Evolutionary conservation across 768 basidiomycete species (phyloP), one percentile per base, ranked within the genome.

Genomic region (Panellus pusillus): DNA sequence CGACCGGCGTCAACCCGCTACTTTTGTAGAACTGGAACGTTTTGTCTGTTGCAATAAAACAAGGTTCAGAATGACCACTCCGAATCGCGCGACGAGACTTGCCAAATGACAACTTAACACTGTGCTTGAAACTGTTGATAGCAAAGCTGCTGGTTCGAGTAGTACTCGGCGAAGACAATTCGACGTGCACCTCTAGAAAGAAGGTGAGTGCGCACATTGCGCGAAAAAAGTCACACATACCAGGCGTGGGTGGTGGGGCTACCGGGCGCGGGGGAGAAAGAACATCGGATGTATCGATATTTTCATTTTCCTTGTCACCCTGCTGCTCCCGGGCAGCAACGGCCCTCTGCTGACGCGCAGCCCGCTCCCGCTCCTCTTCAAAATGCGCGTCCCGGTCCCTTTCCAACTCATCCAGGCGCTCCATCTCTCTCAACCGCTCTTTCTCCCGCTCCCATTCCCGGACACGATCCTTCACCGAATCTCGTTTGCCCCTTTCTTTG

Each of bases 361-460:
- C 54, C 62, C 47, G 61, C 62, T 70, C 69, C 58, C 63, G 71
- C 68, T 72, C 73, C 64, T 53, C 69, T 63, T 70, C 74, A 38
- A 66, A 72, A 63, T 69, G 67, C 54, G 68, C 75, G 63, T 77
- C 78, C 40, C 72, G 72, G 62, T 82, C 80, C 54, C 71, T 70
- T 67, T 80, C 74, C 52, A 79, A 61, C 63, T 89, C 86, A 64
- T 83, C 77, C 63, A 86, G 54, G 54, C 75, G 73, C 55, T 77
- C 78, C 76, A 88, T 84, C 74, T 89, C 87, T 61, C 87, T 76
- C 64, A 89, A 68, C 54, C 86, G 73, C 68, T 84, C 78, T 32
- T 80, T 78, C 67, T 89, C 87, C 38, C 82, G 73, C 65, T 91
- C 87, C 87, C 89, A 91, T 61, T 89, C 88, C 59, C 75, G 75